phyloP scores from a whole-genome alignment of 2,329 filamentous ascomycete genomes.

The Cladosporium sp. region DNA sequence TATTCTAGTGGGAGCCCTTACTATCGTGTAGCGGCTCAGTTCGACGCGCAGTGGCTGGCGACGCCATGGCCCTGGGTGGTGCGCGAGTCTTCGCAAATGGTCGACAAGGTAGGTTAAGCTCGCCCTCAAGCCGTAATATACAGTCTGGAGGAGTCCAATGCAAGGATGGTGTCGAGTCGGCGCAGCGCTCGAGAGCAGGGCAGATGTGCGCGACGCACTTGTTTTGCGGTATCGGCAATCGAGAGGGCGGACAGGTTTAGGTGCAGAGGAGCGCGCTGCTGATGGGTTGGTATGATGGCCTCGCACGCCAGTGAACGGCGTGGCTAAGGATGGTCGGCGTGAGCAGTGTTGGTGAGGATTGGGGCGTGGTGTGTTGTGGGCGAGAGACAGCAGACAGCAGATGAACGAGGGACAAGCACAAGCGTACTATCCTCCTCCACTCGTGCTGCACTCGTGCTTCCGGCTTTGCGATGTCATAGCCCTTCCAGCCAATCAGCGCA shows the following conservation, averaged over 20 bases:
- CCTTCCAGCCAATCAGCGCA: not conserved
- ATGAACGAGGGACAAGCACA: not conserved
- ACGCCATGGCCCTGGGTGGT: conserved; percentile 27
- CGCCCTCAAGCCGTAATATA: not conserved
- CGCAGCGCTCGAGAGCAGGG: not conserved
- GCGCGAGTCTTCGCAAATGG: not conserved
- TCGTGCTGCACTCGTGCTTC: not conserved
- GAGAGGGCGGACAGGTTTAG: not conserved
- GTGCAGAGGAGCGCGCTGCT: not conserved
- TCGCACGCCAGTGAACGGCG: conserved; percentile 8
- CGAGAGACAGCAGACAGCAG: not conserved
- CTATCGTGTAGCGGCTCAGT: conserved; percentile 28
- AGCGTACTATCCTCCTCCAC: not conserved
- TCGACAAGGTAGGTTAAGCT: not conserved
- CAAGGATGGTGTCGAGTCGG: not conserved
- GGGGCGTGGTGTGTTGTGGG: not conserved
- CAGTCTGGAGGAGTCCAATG: conserved; percentile 6
- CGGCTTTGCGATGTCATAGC: not conserved
- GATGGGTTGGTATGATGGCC: not conserved
- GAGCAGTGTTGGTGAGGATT: not conserved
- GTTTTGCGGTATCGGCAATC: conserved; percentile 16
- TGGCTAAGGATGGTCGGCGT: not conserved
- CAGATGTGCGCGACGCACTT: conserved; percentile 14
- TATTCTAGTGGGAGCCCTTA: conserved; percentile 16
- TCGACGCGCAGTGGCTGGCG: conserved; percentile 32